These are phyloP conservation scores for Huntiella savannae DNA, from an alignment of 2,329 filamentous ascomycete genomes.

Conservation along the genomic window DNA sequence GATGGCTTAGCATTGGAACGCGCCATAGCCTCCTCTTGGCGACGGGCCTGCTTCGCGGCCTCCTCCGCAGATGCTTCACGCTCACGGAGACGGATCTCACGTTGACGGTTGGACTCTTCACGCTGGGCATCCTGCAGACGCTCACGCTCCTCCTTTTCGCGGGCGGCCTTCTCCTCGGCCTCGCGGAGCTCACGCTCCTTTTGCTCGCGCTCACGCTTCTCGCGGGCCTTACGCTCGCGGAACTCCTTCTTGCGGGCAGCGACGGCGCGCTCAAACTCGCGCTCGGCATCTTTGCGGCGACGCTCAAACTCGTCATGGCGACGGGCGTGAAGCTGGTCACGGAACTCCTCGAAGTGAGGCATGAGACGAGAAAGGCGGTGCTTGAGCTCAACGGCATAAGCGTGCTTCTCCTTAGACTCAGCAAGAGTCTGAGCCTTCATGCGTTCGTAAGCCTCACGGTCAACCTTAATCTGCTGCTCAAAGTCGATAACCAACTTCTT, in stretches of 20 bases:
- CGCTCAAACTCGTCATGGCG: constrained; percentile 92
- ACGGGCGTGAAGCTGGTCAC: constrained; percentile 62
- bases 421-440: constrained; percentile 58
- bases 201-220: constrained; percentile 72
- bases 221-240: constrained; percentile 61
- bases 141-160: constrained; percentile 73
- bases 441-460: constrained; percentile 63
- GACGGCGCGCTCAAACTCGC: constrained; percentile 85
- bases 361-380: constrained; percentile 75
- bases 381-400: constrained; percentile 81
- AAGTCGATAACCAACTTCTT: constrained; percentile 85
- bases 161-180: constrained; percentile 63
- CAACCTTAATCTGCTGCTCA: constrained; percentile 58
- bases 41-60: constrained; percentile 52
- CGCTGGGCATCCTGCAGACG: constrained; percentile 63
- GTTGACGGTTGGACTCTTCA: constrained; percentile 45
- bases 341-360: constrained; percentile 67
- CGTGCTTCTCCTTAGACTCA: constrained; percentile 75
- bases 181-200: constrained; percentile 60
- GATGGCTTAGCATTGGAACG: constrained; percentile 29
- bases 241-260: constrained; percentile 71
- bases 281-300: constrained; percentile 75
- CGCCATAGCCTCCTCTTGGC: constrained; percentile 76
- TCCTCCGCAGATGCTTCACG: constrained; percentile 48
- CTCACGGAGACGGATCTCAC: constrained; percentile 46